Base-by-base conservation (phyloP, 2,329 filamentous ascomycete genomes). In the Hyphodiscus sp. region DNA sequence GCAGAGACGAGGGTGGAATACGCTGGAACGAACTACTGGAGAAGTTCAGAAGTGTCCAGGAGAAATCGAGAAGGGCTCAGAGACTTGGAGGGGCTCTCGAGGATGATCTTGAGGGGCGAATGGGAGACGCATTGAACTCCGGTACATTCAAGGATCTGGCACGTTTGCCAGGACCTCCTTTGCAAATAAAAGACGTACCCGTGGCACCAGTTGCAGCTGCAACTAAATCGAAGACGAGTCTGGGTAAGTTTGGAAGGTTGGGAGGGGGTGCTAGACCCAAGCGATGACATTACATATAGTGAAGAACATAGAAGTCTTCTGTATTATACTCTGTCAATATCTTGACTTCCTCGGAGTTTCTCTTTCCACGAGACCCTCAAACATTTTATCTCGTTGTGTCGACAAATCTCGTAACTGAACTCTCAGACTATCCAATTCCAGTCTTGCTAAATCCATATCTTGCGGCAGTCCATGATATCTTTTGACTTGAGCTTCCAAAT, bases 1-100 rank as follows among this genome's bases (percentile, higher is more conserved):
- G 83, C 81, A 47, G 91, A 52, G 89, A 95, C 60, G 91, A 96
- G 52, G 83, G 82, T 51, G 85, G 83, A 33, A 95, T 99, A 62
- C 86, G 87, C 52, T 99, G 94, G 94, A 82, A 81, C 2, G 94
- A 99, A 63, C 77, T 99, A 38, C 79, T 99, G 5, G 94, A 99
- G 60, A 96, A 96, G 67, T 99, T 99, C 72, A 88, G 89, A 61
- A 82, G 79, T 50, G 92, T 95, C 1, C 94, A 99, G 67, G 94
- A 99, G 62, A 84, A 83, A 56, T 87, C 91, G 6, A 81, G 91
- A 51, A 79, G 90, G 50, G 76, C 82, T 13, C 86, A 90, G 65
- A 76, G 83, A 55, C 70, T 73, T 69, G 74, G 57, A 66, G 71
- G 33, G 60, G 63, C 71, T 20, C 62, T 80, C 50, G 76, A 76